These are phyloP conservation scores for Neurospora sp. DNA, from an alignment of 495 filamentous ascomycete species.

Conservation along the genomic window DNA sequence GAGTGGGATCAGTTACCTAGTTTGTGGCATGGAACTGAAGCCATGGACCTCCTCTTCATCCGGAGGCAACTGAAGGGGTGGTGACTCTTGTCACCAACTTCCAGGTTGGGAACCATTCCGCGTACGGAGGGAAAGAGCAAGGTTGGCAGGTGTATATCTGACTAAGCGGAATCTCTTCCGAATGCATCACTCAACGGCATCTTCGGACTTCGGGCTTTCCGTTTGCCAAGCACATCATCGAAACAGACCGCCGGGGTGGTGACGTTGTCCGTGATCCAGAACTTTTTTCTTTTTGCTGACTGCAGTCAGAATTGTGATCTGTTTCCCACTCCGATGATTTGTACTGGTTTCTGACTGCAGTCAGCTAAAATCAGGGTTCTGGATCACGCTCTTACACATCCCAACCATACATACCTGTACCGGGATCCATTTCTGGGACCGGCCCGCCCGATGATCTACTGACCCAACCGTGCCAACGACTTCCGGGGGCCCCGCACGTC, in stretches of 20 bases:
- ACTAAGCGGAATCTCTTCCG: not conserved
- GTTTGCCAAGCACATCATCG: not conserved
- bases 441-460: not conserved
- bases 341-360: no score
- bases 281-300: no score
- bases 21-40: not conserved
- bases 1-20: not conserved
- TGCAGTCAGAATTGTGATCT: no score
- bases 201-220: not conserved
- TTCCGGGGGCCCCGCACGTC: not conserved
- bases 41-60: not conserved
- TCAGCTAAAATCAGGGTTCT: no score
- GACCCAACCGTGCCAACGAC: not conserved
- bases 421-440: not conserved
- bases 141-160: not conserved
- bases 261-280: no score
- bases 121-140: not conserved
- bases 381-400: not conserved
- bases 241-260: no score
- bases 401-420: not conserved
- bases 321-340: no score
- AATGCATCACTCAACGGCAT: not conserved
- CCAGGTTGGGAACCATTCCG: not conserved
- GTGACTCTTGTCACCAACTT: not conserved
- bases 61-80: not conserved